Conservation (phyloP, 768 basidiomycete species). For the Strobilomyces dryophilus region DNA sequence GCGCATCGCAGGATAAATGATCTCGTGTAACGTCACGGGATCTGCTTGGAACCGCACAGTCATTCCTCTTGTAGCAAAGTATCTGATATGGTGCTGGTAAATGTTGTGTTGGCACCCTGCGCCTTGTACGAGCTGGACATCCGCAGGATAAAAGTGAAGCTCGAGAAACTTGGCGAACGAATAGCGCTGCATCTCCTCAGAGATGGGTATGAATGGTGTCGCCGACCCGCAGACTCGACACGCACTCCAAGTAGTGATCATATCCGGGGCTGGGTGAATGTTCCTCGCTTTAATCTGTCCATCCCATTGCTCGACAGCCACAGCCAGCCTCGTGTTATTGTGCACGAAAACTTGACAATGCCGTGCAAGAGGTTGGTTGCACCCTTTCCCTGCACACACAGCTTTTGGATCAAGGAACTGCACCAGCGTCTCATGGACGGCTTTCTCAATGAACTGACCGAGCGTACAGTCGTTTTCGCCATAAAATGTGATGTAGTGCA, state of each 20-base stretch:
- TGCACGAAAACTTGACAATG: constrained; percentile 94
- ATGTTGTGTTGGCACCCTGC: constrained; percentile 94
- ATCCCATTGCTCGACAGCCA: constrained; percentile 88
- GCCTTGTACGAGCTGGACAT: constrained; percentile 79
- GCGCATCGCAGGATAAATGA: constrained; percentile 84
- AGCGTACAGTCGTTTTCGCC: constrained; percentile 90
- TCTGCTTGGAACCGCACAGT: constrained; percentile 88
- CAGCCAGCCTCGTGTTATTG: constrained; percentile 74
- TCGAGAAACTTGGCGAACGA: constrained; percentile 97
- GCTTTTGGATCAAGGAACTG: constrained; percentile 73
- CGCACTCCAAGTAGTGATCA: constrained; percentile 87
- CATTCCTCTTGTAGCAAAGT: constrained; percentile 80
- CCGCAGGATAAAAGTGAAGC: constrained; percentile 90
- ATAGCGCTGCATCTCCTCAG: constrained; percentile 88
- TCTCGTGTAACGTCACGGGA: constrained; percentile 75
- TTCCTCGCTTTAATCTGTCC: constrained; percentile 63
- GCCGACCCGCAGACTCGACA: constrained; percentile 77
- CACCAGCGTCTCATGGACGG: constrained; percentile 61
- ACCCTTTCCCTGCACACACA: constrained; percentile 79
- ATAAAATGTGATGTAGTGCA: constrained; percentile 83
- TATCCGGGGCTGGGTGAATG: constrained; percentile 59
- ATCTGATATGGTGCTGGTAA: constrained; percentile 88
- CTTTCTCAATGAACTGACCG: constrained; percentile 87
- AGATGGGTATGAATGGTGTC: constrained; percentile 85
- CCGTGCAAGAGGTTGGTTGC: constrained; percentile 71